These are phyloP conservation scores for Cystobasidium ongulense DNA, from an alignment of 768 basidiomycete genomes.

Conservation along the genomic window DNA sequence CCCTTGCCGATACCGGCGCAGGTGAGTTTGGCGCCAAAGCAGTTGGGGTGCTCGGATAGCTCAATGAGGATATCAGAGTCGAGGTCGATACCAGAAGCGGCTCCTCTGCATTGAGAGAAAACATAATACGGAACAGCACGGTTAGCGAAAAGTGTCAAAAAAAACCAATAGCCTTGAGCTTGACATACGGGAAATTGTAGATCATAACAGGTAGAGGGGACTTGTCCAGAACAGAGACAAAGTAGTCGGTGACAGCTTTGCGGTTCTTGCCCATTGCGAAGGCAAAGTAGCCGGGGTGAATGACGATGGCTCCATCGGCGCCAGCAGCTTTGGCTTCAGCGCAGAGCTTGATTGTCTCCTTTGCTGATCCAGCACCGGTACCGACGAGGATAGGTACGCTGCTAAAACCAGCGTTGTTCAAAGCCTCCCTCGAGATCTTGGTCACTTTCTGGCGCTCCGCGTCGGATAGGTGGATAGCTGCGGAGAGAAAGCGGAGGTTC, in stretches of 20 bases:
- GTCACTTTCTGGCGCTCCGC: conserved; percentile 46
- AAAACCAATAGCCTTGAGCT: neutral
- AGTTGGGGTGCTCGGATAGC: conserved; percentile 69
- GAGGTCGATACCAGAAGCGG: conserved; percentile 61
- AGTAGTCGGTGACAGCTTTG: conserved; percentile 43
- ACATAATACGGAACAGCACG: neutral
- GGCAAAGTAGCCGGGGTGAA: conserved; percentile 49
- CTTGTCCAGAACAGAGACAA: conserved; percentile 52
- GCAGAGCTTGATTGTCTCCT: conserved; percentile 64
- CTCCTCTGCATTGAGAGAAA: neutral
- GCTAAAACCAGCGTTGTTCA: conserved; percentile 63
- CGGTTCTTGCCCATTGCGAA: conserved; percentile 54
- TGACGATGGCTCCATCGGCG: conserved; percentile 68
- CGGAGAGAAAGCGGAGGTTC: conserved; percentile 13
- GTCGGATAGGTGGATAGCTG: conserved; percentile 44
- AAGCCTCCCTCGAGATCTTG: conserved; percentile 58
- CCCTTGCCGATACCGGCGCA: conserved; percentile 79
- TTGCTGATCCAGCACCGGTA: conserved; percentile 70
- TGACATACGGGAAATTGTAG: conserved; percentile 70
- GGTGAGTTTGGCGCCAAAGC: conserved; percentile 73
- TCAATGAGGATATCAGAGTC: conserved; percentile 66
- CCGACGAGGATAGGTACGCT: conserved; percentile 68
- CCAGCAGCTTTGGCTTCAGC: conserved; percentile 69
- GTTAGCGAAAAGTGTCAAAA: neutral
- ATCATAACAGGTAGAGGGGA: conserved; percentile 55